Evolutionary conservation across 2,329 filamentous ascomycete species (phyloP).

Genomic region (Orbilia blumenaviensis): DNA sequence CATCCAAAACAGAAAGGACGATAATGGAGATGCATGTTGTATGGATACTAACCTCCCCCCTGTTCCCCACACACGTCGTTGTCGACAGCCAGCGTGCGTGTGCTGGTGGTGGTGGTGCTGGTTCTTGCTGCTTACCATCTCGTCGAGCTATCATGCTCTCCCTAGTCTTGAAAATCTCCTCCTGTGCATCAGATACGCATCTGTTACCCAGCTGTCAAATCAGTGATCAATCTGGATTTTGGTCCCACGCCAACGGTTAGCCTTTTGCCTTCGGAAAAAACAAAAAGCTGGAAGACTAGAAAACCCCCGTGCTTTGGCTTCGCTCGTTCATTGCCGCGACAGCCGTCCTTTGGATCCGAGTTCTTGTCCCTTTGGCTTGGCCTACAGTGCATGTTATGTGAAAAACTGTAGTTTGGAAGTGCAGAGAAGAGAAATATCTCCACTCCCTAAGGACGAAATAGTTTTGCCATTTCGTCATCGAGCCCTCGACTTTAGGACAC

Average conservation of each 20-base stretch:
- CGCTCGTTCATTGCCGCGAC: conserved; percentile 41
- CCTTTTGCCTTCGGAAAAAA: conserved; percentile 18
- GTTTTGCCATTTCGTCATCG: conserved; percentile 52
- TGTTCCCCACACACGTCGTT: conserved; percentile 16
- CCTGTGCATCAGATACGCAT: conserved; percentile 27
- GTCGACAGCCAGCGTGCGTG: neutral
- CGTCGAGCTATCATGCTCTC: conserved; percentile 1
- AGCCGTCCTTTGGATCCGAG: conserved; percentile 23
- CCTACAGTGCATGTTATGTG: conserved; percentile 33
- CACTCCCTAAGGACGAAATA: conserved; percentile 35
- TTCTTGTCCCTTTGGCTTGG: conserved; percentile 27
- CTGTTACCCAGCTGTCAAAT: conserved; percentile 34
- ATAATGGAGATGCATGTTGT: conserved; percentile 34
- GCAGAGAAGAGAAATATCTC: conserved; percentile 36
- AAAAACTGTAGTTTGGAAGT: conserved; percentile 17
- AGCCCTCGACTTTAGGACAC: conserved; percentile 1
- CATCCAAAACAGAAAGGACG: conserved; percentile 35
- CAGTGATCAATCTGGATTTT: conserved; percentile 29
- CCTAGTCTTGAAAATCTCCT: conserved; percentile 16
- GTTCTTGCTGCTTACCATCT: conserved; percentile 22
- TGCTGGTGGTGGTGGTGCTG: no score
- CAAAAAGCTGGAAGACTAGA: neutral
- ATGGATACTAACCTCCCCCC: conserved; percentile 16
- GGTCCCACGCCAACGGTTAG: conserved; percentile 32
- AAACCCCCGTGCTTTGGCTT: conserved; percentile 19